These are phyloP conservation scores for Penicillium sp. DNA, from an alignment of 2,329 filamentous ascomycete species.

Conservation along the genomic window DNA sequence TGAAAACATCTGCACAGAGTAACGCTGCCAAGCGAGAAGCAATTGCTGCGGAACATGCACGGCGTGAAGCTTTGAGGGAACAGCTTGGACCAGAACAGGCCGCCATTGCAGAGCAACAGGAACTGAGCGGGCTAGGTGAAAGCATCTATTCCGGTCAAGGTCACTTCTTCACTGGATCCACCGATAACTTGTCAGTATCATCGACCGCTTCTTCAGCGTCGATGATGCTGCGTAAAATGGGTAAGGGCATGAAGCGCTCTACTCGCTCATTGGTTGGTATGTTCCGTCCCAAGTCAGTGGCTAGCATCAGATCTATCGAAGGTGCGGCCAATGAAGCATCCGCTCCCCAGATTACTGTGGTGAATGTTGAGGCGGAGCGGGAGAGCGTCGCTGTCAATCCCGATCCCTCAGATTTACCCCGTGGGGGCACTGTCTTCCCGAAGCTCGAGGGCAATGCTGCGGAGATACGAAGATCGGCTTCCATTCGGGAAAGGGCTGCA, in stretches of 20 bases:
- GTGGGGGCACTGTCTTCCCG: slow-evolving; percentile 77
- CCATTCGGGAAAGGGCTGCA: slow-evolving; percentile 33
- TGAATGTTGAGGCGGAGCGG: slow-evolving; percentile 90
- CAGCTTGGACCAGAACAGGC: slow-evolving; percentile 83
- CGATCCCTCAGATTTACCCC: slow-evolving; percentile 61
- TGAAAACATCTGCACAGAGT: slow-evolving; percentile 68
- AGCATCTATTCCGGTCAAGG: slow-evolving; percentile 89
- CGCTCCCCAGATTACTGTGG: slow-evolving; percentile 86
- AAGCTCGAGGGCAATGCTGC: slow-evolving; percentile 80
- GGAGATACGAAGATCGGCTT: slow-evolving; percentile 47
- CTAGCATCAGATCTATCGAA: slow-evolving; percentile 70
- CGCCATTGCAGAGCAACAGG: slow-evolving; percentile 87
- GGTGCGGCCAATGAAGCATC: slow-evolving; percentile 63
- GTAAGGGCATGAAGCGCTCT: slow-evolving; percentile 94
- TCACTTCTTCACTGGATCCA: slow-evolving; percentile 83
- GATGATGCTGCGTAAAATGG: slow-evolving; percentile 84
- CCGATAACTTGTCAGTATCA: slow-evolving; percentile 72
- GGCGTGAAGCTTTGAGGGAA: slow-evolving; percentile 64
- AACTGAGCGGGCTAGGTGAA: slow-evolving; percentile 85
- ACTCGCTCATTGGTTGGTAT: slow-evolving; percentile 87
- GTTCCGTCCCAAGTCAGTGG: slow-evolving; percentile 89
- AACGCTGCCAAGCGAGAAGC: slow-evolving; percentile 46
- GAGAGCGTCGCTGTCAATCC: slow-evolving; percentile 75
- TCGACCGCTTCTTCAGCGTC: slow-evolving; percentile 51
- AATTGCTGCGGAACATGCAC: slow-evolving; percentile 56